phyloP scores from a whole-genome alignment of 1,284 basidiomycete species.

The Apiotrichum siamense region DNA sequence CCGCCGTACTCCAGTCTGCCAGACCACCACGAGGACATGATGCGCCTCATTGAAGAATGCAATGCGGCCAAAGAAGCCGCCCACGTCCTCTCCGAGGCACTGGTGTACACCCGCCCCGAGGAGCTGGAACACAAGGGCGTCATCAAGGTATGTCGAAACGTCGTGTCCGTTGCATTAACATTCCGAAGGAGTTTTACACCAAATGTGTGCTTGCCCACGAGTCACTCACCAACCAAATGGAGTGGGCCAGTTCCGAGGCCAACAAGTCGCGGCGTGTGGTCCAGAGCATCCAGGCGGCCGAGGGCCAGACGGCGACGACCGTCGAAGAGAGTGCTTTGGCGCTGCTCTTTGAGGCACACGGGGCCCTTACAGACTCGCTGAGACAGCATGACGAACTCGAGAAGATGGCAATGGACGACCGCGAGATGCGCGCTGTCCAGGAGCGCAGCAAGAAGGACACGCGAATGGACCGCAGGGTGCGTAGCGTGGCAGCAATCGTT shows the following conservation, averaged over 20 bases:
- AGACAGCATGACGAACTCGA: conserved; percentile 43
- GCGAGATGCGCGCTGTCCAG: conserved; percentile 37
- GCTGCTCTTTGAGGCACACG: conserved; percentile 38
- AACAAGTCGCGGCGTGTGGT: conserved; percentile 24
- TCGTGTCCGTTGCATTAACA: background rate
- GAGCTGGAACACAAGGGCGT: conserved; percentile 32
- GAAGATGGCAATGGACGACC: conserved; percentile 32
- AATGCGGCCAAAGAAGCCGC: conserved; percentile 37
- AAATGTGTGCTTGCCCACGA: conserved; percentile 45
- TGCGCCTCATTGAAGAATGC: conserved; percentile 36
- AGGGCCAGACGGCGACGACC: conserved; percentile 17
- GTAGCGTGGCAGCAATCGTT: background rate
- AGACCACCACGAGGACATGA: conserved; percentile 36
- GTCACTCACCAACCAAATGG: conserved; percentile 46
- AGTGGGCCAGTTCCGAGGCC: conserved; percentile 49
- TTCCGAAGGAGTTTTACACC: conserved; percentile 42
- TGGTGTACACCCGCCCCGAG: conserved; percentile 34
- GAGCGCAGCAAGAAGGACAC: conserved; percentile 46
- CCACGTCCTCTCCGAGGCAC: conserved; percentile 33
- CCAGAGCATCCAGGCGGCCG: background rate
- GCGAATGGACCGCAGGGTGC: conserved; percentile 30
- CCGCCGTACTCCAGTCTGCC: conserved; percentile 31
- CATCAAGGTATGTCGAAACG: conserved; percentile 29
- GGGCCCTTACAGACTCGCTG: conserved; percentile 32
- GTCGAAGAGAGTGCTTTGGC: conserved; percentile 35